Evolutionary conservation across 129 eudicot species (phyloP), one percentile per base, ranked within the genome.

Genomic region (Glebionis coronaria): DNA sequence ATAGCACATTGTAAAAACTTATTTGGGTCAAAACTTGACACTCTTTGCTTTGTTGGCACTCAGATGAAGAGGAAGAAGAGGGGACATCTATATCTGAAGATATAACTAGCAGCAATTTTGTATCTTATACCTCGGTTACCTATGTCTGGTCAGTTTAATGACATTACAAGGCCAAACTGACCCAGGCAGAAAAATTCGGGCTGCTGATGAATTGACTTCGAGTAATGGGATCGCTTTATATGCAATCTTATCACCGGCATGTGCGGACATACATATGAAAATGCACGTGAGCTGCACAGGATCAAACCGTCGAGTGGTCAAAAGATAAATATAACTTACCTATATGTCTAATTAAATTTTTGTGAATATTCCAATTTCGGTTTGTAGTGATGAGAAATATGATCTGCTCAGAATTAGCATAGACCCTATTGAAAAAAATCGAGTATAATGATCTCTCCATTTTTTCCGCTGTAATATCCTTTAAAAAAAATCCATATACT

Each of bases 381-480:
- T 93, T 88, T 72, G 95, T 92, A n/a, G 98, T 93, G 61, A 93
- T 93, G 98, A 95, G 98, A 73, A 93, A 93, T 79, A 88, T 93
- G 97, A 88, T 93, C 77, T 93, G 97, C 35, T 3, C 35, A 28
- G 35, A 28, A 28, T 28, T 28, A 28, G 4, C 0, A 28, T 28
- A 23, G 25, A 23, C 25, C 2, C 25, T 23, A 23, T 23, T 23
- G 25, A 23, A 23, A 23, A 23, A 23, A 23, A 23, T 23, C 25
- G 2, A 23, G 25, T 23, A 23, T 23, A 23, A n/a, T n/a, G n/a
- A n/a, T n/a, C n/a, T n/a, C n/a, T n/a, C n/a, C n/a, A n/a, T n/a
- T n/a, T n/a, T n/a, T n/a, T n/a, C n/a, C n/a, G n/a, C n/a, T n/a
- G n/a, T n/a, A n/a, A n/a, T n/a, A n/a, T n/a, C n/a, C n/a, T n/a